A percentile compares a stretch with the other conserved stretches of the same genome.
phyloP scores from a whole-genome alignment of 805 yeast genomes.

The Kodamaea leandrae region DNA sequence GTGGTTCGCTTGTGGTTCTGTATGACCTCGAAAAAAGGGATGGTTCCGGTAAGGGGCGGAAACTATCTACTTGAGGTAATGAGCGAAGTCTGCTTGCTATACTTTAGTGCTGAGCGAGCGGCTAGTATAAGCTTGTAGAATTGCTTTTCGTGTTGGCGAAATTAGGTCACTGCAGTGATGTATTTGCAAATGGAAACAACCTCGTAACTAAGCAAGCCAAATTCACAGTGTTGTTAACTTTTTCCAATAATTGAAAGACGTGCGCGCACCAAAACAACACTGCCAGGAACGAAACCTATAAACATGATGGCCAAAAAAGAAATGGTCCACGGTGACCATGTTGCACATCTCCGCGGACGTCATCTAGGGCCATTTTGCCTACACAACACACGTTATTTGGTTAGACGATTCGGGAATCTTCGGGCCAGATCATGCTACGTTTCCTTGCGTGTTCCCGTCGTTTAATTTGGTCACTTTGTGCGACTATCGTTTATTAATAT shows the following conservation, averaged over 20 bases:
- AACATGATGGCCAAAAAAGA: no score
- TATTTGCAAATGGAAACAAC: background rate
- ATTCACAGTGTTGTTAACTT: constrained; percentile 1
- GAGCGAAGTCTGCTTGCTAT: background rate
- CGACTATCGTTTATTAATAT: no score
- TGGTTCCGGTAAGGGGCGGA: constrained; percentile 3
- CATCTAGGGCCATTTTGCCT: no score
- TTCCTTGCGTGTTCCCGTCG: background rate
- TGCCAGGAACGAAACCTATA: background rate
- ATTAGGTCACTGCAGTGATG: background rate
- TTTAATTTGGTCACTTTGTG: background rate
- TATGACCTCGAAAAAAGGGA: background rate
- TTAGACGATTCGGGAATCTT: no score
- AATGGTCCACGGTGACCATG: no score
- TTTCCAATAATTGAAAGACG: background rate
- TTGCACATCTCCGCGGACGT: no score
- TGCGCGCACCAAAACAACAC: background rate
- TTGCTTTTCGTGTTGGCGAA: background rate
- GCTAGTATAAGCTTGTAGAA: background rate
- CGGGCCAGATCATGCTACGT: no score
- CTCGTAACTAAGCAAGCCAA: background rate
- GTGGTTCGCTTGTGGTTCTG: background rate
- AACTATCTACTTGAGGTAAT: no score
- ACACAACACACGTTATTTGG: no score
- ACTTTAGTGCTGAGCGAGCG: background rate